These are phyloP conservation scores for Phaeoacremonium minimum DNA, from an alignment of 2,329 filamentous ascomycete genomes.

Conservation along the genomic window DNA sequence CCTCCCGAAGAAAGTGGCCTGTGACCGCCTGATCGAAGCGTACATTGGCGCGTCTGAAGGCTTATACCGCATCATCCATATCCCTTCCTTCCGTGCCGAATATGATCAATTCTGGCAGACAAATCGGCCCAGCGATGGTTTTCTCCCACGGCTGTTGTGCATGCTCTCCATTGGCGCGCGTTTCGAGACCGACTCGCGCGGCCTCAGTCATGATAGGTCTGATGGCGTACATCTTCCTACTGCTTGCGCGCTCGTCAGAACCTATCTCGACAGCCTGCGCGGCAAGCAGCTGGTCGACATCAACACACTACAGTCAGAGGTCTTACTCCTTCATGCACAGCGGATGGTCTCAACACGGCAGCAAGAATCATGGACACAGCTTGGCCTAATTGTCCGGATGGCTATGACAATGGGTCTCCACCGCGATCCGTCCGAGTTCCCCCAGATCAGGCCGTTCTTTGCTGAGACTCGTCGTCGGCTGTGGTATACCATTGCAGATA, in stretches of 20 bases:
- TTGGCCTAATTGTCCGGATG: slow-evolving; percentile 52
- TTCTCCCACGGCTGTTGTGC: slow-evolving; percentile 48
- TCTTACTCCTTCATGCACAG: slow-evolving; percentile 48
- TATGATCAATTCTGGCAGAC: slow-evolving; percentile 50
- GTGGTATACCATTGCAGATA: slow-evolving; percentile 53
- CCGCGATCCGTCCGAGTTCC: slow-evolving; percentile 50
- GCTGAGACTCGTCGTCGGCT: slow-evolving; percentile 50
- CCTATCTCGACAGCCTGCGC: slow-evolving; percentile 47
- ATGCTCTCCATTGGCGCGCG: slow-evolving; percentile 50
- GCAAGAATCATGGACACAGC: slow-evolving; percentile 48
- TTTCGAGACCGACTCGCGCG: slow-evolving; percentile 45
- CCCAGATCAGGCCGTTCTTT: slow-evolving; percentile 43
- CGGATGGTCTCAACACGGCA: slow-evolving; percentile 43
- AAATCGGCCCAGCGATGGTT: slow-evolving; percentile 39
- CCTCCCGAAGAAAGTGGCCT: slow-evolving; percentile 43
- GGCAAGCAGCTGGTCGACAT: slow-evolving; percentile 50
- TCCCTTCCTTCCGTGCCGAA: slow-evolving; percentile 45
- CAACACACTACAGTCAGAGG: slow-evolving; percentile 47
- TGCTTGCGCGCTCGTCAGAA: slow-evolving; percentile 48
- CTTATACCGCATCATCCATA: slow-evolving; percentile 48
- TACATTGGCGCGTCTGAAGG: slow-evolving; percentile 49
- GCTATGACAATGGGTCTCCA: slow-evolving; percentile 58
- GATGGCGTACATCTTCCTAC: slow-evolving; percentile 55
- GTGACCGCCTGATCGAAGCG: slow-evolving; percentile 43
- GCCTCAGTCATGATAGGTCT: slow-evolving; percentile 43